Evolutionary conservation across 768 basidiomycete species (phyloP).

Genomic region (Nidula microcarpa): DNA sequence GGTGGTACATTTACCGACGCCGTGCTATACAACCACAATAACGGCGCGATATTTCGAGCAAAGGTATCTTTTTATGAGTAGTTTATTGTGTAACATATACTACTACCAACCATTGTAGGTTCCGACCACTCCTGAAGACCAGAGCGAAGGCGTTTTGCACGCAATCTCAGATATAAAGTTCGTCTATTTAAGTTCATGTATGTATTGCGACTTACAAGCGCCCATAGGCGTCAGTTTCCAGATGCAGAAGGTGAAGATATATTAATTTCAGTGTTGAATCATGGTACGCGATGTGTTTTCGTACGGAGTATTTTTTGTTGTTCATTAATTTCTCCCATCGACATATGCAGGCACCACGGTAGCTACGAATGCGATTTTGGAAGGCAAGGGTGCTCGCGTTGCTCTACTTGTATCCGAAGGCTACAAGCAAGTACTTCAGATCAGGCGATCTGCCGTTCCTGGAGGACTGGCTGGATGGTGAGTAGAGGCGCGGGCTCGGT

Average conservation of each 20-base stretch:
- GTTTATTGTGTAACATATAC: not conserved
- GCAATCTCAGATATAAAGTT: slow-evolving; percentile 15
- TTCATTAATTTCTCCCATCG: not conserved
- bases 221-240: slow-evolving; percentile 11
- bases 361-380: slow-evolving; percentile 25
- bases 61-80: slow-evolving; percentile 11
- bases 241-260: slow-evolving; percentile 1
- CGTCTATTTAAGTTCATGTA: not conserved
- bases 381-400: slow-evolving; percentile 21
- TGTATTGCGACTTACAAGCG: not conserved
- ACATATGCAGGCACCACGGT: slow-evolving; percentile 13
- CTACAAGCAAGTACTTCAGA: slow-evolving; percentile 13
- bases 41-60: slow-evolving; percentile 17
- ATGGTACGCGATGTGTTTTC: slow-evolving; percentile 7
- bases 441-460: slow-evolving; percentile 14
- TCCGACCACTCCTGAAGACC: slow-evolving; percentile 21
- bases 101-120: slow-evolving; percentile 5
- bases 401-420: slow-evolving; percentile 25
- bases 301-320: too few relatives aligned
- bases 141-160: slow-evolving; percentile 19
- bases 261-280: slow-evolving; percentile 12
- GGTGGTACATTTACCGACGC: slow-evolving; percentile 21
- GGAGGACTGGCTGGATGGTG: slow-evolving; percentile 19
- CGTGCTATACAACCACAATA: slow-evolving; percentile 16
- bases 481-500: not conserved